phyloP scores from a whole-genome alignment of 1,139 yeast species.

The Candida sp. region DNA sequence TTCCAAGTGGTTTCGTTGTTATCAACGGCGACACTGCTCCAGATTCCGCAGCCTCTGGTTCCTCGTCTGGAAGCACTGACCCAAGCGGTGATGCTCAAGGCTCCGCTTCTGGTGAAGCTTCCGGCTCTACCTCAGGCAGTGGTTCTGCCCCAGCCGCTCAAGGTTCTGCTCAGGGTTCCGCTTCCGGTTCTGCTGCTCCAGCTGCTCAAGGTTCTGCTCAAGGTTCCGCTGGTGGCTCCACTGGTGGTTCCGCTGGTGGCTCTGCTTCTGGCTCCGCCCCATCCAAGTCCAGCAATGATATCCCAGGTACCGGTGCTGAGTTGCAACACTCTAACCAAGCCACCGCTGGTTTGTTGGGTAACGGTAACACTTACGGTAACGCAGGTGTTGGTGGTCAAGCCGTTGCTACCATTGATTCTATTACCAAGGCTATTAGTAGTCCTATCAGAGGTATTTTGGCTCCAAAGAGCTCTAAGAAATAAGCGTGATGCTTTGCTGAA shows the following conservation, averaged over 20 bases:
- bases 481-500: background rate
- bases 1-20: background rate
- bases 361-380: conserved; percentile 5
- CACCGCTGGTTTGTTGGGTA: conserved; percentile 4
- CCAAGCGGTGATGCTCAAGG: background rate
- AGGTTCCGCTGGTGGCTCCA: background rate
- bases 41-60: background rate
- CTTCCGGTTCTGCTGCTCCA: background rate
- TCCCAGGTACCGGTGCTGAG: conserved; percentile 2
- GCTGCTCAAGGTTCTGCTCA: background rate
- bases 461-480: background rate
- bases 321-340: background rate
- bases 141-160: background rate
- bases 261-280: background rate
- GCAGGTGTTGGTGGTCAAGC: background rate
- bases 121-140: background rate
- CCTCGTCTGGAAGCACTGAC: background rate
- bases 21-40: background rate
- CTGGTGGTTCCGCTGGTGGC: background rate
- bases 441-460: background rate
- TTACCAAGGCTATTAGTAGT: background rate
- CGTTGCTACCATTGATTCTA: background rate
- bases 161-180: background rate
- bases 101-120: background rate
- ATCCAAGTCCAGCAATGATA: background rate